These are phyloP conservation scores for Aspergillus egyptiacus DNA, from an alignment of 495 filamentous ascomycete genomes.

Conservation along the genomic window DNA sequence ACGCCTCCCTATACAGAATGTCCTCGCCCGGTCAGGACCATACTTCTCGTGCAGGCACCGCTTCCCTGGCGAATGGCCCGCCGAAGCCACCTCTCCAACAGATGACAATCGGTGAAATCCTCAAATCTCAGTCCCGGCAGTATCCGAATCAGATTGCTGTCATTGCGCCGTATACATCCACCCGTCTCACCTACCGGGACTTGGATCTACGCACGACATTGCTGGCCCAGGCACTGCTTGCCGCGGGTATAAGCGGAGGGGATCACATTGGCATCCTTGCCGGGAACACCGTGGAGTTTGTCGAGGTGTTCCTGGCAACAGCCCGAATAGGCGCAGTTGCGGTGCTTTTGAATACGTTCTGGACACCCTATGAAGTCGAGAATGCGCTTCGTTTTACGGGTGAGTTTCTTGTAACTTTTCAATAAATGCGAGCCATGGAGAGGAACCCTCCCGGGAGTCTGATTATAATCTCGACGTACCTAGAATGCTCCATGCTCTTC, in stretches of 20 bases:
- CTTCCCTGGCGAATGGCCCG: no score
- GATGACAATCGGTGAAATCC: no score
- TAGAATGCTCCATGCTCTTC: no score
- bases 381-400: constrained; percentile 15
- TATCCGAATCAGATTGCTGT: constrained; percentile 6
- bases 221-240: constrained; percentile 18
- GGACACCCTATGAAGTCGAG: constrained; percentile 19
- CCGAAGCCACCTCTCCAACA: no score
- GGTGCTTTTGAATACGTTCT: constrained; percentile 26
- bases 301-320: constrained; percentile 22
- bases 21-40: no score
- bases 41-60: no score
- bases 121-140: no score
- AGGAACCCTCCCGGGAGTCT: no score
- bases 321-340: constrained; percentile 22
- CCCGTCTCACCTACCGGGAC: constrained; percentile 18
- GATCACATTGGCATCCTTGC: constrained; percentile 25
- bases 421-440: background rate
- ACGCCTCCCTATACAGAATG: no score
- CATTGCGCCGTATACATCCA: constrained; percentile 21
- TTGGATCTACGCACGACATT: constrained; percentile 16
- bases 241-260: constrained; percentile 18
- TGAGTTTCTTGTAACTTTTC: constrained; percentile 10
- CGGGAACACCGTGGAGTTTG: constrained; percentile 24
- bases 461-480: no score